Evolutionary conservation across 106 monocot species (phyloP).

Genomic region (Xerophyta viscosa): DNA sequence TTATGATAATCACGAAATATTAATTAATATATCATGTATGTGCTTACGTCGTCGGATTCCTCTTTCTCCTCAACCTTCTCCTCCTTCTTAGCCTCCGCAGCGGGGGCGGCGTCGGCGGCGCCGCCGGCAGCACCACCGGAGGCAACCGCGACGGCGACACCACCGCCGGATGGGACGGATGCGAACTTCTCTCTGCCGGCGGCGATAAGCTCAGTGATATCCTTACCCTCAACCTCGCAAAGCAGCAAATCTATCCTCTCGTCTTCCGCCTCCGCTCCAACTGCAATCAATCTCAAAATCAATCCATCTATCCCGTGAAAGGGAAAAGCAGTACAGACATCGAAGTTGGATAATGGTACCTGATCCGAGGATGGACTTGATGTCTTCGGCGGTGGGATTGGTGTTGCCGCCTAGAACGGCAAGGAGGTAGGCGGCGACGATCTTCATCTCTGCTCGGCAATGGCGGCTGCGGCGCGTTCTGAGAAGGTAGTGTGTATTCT

Average conservation of each 20-base stretch:
- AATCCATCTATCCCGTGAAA: background rate
- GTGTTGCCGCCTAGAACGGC: slow-evolving; percentile 17
- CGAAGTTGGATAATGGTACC: too few relatives aligned
- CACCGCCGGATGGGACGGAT: background rate
- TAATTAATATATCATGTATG: background rate
- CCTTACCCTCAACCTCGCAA: slow-evolving; percentile 1
- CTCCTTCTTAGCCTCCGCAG: slow-evolving; percentile 3
- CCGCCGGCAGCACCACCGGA: background rate
- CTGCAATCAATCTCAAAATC: background rate
- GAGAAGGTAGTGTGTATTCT: background rate
- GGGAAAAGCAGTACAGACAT: too few relatives aligned
- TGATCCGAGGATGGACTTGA: slow-evolving; percentile 21
- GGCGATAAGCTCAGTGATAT: slow-evolving; percentile 5
- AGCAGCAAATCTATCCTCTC: background rate
- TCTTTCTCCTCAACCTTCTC: background rate
- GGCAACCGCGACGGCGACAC: background rate
- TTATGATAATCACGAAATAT: background rate
- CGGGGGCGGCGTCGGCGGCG: background rate
- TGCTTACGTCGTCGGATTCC: background rate
- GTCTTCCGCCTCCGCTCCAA: slow-evolving; percentile 1
- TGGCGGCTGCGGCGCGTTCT: background rate
- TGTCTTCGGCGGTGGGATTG: slow-evolving; percentile 11
- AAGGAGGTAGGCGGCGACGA: slow-evolving; percentile 21
- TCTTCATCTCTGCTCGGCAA: slow-evolving; percentile 13
- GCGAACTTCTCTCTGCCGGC: slow-evolving; percentile 1